A percentile compares a stretch with the other conserved stretches of the same genome.
Evolutionary conservation across 306 rosid genomes (phyloP).

Genomic region (Quillaja saponaria): DNA sequence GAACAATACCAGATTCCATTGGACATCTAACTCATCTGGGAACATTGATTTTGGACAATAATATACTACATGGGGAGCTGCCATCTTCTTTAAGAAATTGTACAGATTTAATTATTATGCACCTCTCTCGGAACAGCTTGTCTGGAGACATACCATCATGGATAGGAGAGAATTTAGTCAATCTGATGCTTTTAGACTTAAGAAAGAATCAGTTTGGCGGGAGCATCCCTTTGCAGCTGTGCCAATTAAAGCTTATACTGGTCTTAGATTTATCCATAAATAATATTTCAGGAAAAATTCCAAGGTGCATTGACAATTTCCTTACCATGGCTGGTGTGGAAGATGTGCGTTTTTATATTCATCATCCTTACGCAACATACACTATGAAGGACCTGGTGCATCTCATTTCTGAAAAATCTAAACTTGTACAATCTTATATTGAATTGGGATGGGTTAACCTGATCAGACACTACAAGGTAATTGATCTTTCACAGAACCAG

Average conservation of each 20-base stretch:
- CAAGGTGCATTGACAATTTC: conserved; percentile 28
- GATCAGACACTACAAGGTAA: neutral
- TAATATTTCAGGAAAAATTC: conserved; percentile 26
- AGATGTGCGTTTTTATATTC: neutral
- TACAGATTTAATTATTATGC: neutral
- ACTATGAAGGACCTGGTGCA: neutral
- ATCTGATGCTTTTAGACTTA: neutral
- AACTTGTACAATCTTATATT: no score
- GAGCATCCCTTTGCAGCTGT: conserved; percentile 18
- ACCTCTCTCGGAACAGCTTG: conserved; percentile 9
- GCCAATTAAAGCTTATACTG: conserved; percentile 11
- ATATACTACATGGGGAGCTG: conserved; percentile 16
- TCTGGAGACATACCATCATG: conserved; percentile 31
- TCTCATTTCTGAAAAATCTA: no score
- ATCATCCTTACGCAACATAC: no score
- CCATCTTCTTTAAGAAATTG: conserved; percentile 15
- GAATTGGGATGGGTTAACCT: neutral
- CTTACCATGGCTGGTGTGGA: neutral
- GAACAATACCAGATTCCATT: conserved; percentile 30
- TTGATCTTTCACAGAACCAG: conserved; percentile 36
- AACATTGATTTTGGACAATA: neutral
- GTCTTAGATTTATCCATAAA: conserved; percentile 24
- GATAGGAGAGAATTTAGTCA: conserved; percentile 18
- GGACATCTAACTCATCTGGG: conserved; percentile 1
- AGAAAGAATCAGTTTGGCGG: conserved; percentile 1